Conservation (phyloP, 148 eudicot genomes). For the Camellia japonica region DNA sequence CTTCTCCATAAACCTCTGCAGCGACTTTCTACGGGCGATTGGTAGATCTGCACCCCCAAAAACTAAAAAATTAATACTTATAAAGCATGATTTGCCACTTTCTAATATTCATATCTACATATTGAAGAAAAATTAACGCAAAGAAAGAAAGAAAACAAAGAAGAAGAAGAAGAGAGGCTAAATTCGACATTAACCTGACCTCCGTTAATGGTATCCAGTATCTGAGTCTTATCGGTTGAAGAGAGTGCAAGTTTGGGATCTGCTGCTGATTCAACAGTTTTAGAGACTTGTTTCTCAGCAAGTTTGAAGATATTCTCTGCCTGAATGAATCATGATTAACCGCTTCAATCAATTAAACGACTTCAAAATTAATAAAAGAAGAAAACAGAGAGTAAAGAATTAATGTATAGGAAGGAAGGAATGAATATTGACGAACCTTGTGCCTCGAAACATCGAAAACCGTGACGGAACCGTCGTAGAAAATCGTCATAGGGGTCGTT, state of each 20-base stretch:
- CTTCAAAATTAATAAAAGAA: too few species aligned
- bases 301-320: constrained; percentile 36
- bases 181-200: constrained; percentile 10
- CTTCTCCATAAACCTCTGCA: constrained; percentile 58
- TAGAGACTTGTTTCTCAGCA: constrained; percentile 17
- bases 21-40: constrained; percentile 44
- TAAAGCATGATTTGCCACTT: neutral
- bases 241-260: neutral
- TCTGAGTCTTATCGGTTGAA: neutral
- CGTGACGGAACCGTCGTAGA: constrained; percentile 55
- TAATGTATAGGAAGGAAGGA: too few species aligned
- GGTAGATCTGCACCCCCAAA: constrained; percentile 37
- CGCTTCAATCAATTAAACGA: neutral
- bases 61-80: neutral
- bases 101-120: neutral
- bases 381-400: neutral
- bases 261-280: neutral
- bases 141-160: neutral
- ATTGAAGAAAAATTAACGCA: neutral
- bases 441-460: constrained; percentile 49
- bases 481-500: constrained; percentile 56
- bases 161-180: neutral
- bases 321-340: constrained; percentile 19
- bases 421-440: constrained; percentile 23
- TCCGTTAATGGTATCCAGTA: constrained; percentile 14